Percentiles rank a stretch among this genome's conserved stretches.
Evolutionary conservation across 1,139 yeast species (phyloP).

Genomic region (Suhomyces kunorum): DNA sequence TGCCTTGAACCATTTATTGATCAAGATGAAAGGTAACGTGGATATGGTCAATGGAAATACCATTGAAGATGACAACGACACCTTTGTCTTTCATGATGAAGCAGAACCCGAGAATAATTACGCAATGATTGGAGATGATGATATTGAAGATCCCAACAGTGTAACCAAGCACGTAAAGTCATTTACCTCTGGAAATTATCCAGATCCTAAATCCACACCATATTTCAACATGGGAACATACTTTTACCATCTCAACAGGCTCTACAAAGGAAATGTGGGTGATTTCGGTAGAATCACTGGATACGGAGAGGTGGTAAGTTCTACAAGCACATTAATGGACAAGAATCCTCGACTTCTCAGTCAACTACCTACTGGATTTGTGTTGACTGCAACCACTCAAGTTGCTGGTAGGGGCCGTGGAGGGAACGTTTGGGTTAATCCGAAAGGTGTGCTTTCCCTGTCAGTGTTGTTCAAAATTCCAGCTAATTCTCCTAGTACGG

Average conservation of each 20-base stretch:
- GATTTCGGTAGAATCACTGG: conserved; percentile 63
- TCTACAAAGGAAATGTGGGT: conserved; percentile 28
- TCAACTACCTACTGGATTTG: conserved; percentile 67
- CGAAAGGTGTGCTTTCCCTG: conserved; percentile 85
- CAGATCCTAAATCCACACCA: conserved; percentile 61
- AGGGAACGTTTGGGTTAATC: conserved; percentile 93
- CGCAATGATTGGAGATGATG: conserved; percentile 40
- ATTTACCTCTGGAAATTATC: conserved; percentile 43
- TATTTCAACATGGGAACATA: conserved; percentile 66
- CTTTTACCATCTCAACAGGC: conserved; percentile 45
- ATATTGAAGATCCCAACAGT: conserved; percentile 54
- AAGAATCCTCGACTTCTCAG: conserved; percentile 61
- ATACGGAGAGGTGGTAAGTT: conserved; percentile 88
- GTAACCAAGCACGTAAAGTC: conserved; percentile 55
- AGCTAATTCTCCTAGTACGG: conserved; percentile 37
- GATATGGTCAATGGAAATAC: conserved; percentile 47
- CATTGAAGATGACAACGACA: conserved; percentile 55
- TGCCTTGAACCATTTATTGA: conserved; percentile 28
- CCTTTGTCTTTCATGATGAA: conserved; percentile 48
- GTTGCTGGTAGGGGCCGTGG: conserved; percentile 93
- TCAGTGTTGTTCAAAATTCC: conserved; percentile 72
- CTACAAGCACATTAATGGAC: conserved; percentile 80
- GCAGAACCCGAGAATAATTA: conserved; percentile 24
- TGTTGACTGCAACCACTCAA: conserved; percentile 79
- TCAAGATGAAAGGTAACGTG: conserved; percentile 35